phyloP scores from a whole-genome alignment of 2,329 filamentous ascomycete genomes.

The Exophiala bonariae region DNA sequence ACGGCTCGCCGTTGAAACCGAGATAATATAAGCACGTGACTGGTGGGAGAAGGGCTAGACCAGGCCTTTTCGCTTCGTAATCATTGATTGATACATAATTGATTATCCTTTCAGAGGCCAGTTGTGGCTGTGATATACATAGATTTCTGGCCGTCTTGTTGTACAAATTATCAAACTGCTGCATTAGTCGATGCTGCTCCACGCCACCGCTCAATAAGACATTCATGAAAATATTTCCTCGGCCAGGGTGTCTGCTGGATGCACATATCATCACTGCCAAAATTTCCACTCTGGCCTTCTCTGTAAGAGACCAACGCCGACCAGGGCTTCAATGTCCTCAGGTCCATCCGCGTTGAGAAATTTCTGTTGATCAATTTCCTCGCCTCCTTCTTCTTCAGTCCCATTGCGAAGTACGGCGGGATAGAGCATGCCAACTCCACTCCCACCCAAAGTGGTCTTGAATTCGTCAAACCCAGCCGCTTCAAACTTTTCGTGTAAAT shows the following conservation, averaged over 20 bases:
- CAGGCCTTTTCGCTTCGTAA: too few species aligned
- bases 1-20: background rate
- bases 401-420: slow-evolving; percentile 88
- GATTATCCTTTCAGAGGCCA: too few species aligned
- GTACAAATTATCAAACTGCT: background rate
- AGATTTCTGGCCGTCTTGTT: too few species aligned
- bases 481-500: slow-evolving; percentile 65
- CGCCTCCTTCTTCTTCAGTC: slow-evolving; percentile 76
- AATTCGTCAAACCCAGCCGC: slow-evolving; percentile 79
- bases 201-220: slow-evolving; percentile 23
- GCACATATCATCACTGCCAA: slow-evolving; percentile 56
- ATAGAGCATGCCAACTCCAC: slow-evolving; percentile 92
- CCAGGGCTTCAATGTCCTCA: slow-evolving; percentile 81
- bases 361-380: slow-evolving; percentile 89
- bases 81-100: too few species aligned
- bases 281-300: slow-evolving; percentile 83
- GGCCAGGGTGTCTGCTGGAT: too few species aligned
- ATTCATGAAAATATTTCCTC: slow-evolving; percentile 8
- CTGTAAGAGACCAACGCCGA: slow-evolving; percentile 72
- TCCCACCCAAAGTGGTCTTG: slow-evolving; percentile 84
- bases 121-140: too few species aligned
- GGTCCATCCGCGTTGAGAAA: slow-evolving; percentile 82
- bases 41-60: too few species aligned
- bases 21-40: background rate
- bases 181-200: slow-evolving; percentile 10